A percentile compares a stretch with the other conserved stretches of the same genome.
Evolutionary conservation across 768 basidiomycete genomes (phyloP).

Genomic region (Trametes villosa): DNA sequence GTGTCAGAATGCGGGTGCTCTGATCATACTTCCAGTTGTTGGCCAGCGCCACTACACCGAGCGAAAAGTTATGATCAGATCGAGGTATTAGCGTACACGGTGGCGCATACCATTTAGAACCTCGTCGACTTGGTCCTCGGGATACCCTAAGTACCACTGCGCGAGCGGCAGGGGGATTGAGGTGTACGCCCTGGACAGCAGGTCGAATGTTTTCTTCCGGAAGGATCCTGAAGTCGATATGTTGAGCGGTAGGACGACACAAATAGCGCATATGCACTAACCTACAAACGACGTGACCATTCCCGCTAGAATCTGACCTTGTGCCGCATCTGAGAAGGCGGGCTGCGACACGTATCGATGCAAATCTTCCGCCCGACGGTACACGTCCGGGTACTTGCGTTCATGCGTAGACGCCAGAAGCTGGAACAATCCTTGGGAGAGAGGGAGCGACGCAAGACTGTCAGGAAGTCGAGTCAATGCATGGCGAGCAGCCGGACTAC

Average conservation of each 20-base stretch:
- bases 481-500: slow-evolving; percentile 62
- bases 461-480: slow-evolving; percentile 61
- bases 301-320: slow-evolving; percentile 48
- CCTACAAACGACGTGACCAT: slow-evolving; percentile 58
- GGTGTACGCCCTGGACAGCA: slow-evolving; percentile 68
- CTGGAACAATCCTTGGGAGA: slow-evolving; percentile 50
- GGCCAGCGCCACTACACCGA: slow-evolving; percentile 43
- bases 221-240: slow-evolving; percentile 52
- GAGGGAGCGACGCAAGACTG: slow-evolving; percentile 44
- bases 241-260: neutral
- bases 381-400: slow-evolving; percentile 60
- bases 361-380: slow-evolving; percentile 50
- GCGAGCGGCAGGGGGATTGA: slow-evolving; percentile 60
- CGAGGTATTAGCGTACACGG: neutral
- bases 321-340: slow-evolving; percentile 49
- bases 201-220: slow-evolving; percentile 55
- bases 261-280: slow-evolving; percentile 34
- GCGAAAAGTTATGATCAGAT: neutral
- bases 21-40: slow-evolving; percentile 58
- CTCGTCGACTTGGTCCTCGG: slow-evolving; percentile 36
- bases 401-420: slow-evolving; percentile 57
- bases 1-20: slow-evolving; percentile 49
- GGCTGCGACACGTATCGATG: slow-evolving; percentile 45
- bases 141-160: slow-evolving; percentile 59
- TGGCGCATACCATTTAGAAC: slow-evolving; percentile 38